Conservation (phyloP, 352 stramenopile species). For the Phytophthora fragariaefolia region DNA sequence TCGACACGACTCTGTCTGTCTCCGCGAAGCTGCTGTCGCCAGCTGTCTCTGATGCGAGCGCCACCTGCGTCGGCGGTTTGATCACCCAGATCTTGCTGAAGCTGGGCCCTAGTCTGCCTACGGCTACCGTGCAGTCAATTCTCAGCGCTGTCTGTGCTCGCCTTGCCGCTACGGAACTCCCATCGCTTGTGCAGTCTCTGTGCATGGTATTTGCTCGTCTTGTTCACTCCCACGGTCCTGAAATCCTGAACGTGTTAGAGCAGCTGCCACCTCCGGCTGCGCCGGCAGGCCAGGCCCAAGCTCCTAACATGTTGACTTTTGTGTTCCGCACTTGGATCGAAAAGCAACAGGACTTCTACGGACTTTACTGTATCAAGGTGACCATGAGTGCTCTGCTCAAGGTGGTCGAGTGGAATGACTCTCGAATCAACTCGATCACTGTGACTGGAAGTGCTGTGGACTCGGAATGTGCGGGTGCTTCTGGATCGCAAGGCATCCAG, state of each 20-base stretch:
- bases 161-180: constrained; percentile 70
- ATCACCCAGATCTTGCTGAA: constrained; percentile 86
- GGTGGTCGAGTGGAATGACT: constrained; percentile 78
- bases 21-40: constrained; percentile 77
- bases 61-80: constrained; percentile 74
- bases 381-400: constrained; percentile 80
- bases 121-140: constrained; percentile 77
- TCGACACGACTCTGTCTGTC: constrained; percentile 75
- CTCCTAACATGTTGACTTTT: constrained; percentile 77
- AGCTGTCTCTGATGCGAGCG: constrained; percentile 69
- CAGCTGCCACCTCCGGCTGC: constrained; percentile 56
- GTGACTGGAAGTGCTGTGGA: constrained; percentile 64
- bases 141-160: constrained; percentile 70
- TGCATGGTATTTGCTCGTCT: constrained; percentile 87
- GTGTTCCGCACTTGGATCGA: constrained; percentile 86
- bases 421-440: constrained; percentile 67
- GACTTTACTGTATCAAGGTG: constrained; percentile 86
- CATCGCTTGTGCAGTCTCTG: constrained; percentile 79
- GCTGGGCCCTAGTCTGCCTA: constrained; percentile 59
- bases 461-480: constrained; percentile 4
- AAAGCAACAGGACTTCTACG: constrained; percentile 86
- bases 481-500: constrained; percentile 40
- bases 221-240: constrained; percentile 70
- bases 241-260: constrained; percentile 77
- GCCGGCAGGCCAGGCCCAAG: constrained; percentile 18